phyloP scores from a whole-genome alignment of 345 rosid species.

The Cochlearia excelsa region DNA sequence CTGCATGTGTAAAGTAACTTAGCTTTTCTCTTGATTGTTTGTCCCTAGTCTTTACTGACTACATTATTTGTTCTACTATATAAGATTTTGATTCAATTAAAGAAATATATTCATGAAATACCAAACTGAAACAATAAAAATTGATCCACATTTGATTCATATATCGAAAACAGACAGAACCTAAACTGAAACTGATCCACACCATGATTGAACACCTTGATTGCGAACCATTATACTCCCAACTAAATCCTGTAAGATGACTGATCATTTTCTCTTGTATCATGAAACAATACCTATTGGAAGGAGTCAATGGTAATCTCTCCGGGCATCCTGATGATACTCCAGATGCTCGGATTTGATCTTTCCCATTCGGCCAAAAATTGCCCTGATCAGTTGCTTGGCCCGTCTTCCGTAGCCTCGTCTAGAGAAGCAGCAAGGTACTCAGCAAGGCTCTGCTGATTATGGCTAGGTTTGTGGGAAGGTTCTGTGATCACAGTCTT shows the following conservation, averaged over 20 bases:
- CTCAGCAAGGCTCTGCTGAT: slow-evolving; percentile 70
- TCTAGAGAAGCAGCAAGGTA: slow-evolving; percentile 77
- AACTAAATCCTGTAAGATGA: background rate
- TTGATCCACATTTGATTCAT: background rate
- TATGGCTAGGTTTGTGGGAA: slow-evolving; percentile 39
- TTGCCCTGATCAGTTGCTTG: slow-evolving; percentile 31
- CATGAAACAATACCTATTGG: slow-evolving; percentile 12
- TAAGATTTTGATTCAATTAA: no score
- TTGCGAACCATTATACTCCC: slow-evolving; percentile 5
- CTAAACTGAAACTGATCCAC: background rate
- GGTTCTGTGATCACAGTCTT: slow-evolving; percentile 43
- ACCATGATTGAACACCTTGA: slow-evolving; percentile 1
- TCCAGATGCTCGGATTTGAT: slow-evolving; percentile 13
- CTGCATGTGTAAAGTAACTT: slow-evolving; percentile 69
- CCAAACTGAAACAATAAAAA: slow-evolving; percentile 1
- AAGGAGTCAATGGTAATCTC: background rate
- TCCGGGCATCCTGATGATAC: slow-evolving; percentile 1
- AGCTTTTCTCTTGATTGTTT: slow-evolving; percentile 1
- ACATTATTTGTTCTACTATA: no score
- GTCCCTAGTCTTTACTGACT: background rate
- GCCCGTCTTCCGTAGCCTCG: slow-evolving; percentile 44
- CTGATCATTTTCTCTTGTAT: slow-evolving; percentile 1
- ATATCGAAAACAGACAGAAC: background rate
- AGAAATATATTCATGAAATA: no score
- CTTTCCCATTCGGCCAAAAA: slow-evolving; percentile 2